These are phyloP conservation scores for Lipomyces oligophaga DNA, from an alignment of 805 yeast species.

Conservation along the genomic window DNA sequence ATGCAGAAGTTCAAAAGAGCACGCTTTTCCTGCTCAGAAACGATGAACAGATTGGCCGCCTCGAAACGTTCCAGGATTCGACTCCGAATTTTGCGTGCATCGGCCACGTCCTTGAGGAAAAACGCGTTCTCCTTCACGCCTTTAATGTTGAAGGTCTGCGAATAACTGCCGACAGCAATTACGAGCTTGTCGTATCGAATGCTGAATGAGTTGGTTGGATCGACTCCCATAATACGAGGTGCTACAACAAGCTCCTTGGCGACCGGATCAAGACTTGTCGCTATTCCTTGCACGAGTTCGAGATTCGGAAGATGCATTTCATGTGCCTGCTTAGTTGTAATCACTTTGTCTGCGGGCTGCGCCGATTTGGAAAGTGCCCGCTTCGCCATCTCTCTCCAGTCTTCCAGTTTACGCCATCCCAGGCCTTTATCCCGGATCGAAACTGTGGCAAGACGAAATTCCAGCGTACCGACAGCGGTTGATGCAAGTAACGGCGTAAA, in stretches of 20 bases:
- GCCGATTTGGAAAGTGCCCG: background rate
- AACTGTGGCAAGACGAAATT: conserved; percentile 59
- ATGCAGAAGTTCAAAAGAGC: conserved; percentile 58
- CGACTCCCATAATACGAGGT: conserved; percentile 14
- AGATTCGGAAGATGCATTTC: conserved; percentile 9
- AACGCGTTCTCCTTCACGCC: conserved; percentile 55
- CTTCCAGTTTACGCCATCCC: conserved; percentile 43
- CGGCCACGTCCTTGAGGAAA: conserved; percentile 62
- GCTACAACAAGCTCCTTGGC: conserved; percentile 9
- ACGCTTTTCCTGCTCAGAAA: conserved; percentile 58
- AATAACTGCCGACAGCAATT: conserved; percentile 62
- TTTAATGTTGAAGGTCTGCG: conserved; percentile 65
- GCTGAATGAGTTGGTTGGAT: conserved; percentile 41
- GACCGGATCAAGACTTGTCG: conserved; percentile 11
- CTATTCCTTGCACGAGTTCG: conserved; percentile 21
- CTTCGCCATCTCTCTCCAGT: background rate
- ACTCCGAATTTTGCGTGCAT: conserved; percentile 54
- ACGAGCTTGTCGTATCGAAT: conserved; percentile 66
- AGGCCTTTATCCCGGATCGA: conserved; percentile 54
- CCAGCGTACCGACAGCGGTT: conserved; percentile 69
- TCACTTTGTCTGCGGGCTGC: conserved; percentile 3
- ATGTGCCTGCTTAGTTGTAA: conserved; percentile 1
- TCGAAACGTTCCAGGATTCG: conserved; percentile 52
- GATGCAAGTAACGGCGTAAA: conserved; percentile 68
- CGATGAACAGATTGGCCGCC: conserved; percentile 60